phyloP scores from a whole-genome alignment of 768 basidiomycete species.

The Naganishia friedmannii region DNA sequence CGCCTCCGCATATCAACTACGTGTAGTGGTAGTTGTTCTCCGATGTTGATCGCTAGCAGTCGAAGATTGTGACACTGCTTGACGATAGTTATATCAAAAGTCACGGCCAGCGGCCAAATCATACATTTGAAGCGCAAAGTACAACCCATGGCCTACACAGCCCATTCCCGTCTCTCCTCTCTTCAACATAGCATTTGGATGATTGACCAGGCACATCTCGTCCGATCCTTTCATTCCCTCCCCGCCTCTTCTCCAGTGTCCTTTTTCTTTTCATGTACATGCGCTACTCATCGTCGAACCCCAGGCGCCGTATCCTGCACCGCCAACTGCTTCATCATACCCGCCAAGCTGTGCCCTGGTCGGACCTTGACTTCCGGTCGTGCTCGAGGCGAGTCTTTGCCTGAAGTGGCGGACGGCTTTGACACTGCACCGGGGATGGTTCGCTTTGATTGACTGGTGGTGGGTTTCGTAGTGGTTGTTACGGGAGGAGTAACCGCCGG shows the following conservation, averaged over 20 bases:
- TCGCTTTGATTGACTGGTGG: background rate
- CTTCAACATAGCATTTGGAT: no score
- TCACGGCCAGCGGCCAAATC: background rate
- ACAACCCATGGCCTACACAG: background rate
- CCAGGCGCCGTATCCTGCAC: constrained; percentile 21
- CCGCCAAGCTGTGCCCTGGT: constrained; percentile 24
- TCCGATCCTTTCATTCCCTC: no score
- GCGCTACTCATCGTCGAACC: background rate
- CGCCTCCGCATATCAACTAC: constrained; percentile 9
- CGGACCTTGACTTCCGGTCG: constrained; percentile 23
- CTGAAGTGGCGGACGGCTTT: background rate
- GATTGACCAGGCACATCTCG: no score
- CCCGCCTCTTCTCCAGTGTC: background rate
- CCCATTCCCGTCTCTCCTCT: background rate
- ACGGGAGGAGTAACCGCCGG: background rate
- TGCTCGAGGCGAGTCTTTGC: constrained; percentile 1
- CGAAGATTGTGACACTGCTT: background rate
- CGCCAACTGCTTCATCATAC: constrained; percentile 26
- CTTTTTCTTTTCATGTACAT: background rate
- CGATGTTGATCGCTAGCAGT: background rate
- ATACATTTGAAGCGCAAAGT: background rate
- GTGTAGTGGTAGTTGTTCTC: background rate
- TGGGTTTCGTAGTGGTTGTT: background rate
- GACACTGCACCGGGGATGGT: constrained; percentile 14
- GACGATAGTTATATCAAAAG: background rate